Percentiles rank a stretch among this genome's conserved stretches.
These are phyloP conservation scores for Pyrenophora tritici-repentis DNA, from an alignment of 2,329 filamentous ascomycete genomes.

Conservation along the genomic window DNA sequence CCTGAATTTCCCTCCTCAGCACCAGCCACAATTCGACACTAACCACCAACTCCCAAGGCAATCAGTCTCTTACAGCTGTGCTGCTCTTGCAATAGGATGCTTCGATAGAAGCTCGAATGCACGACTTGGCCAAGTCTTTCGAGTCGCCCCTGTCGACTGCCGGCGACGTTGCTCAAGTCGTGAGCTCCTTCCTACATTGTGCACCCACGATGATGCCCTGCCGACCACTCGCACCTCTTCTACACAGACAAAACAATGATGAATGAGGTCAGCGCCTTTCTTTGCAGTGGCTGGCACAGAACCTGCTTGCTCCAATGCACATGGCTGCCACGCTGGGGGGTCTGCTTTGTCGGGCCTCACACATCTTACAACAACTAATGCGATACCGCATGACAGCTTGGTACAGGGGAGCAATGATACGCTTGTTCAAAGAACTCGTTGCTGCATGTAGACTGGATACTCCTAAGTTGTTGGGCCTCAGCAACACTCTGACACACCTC, in stretches of 20 bases:
- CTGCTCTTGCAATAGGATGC: not conserved
- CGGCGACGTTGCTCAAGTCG: not conserved
- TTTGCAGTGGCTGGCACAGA: not conserved
- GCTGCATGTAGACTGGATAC: not conserved
- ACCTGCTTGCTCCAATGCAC: not conserved
- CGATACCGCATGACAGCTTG: not conserved
- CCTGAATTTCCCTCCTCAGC: conserved; percentile 5
- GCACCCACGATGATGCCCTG: not conserved
- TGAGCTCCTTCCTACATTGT: not conserved
- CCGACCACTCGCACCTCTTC: not conserved
- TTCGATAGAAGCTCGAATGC: not conserved
- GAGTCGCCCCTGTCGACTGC: conserved; percentile 2
- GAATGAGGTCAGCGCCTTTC: not conserved
- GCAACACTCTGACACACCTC: no score
- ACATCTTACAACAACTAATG: not conserved
- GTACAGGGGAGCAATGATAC: not conserved
- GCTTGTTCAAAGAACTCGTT: not conserved
- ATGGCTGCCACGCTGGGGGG: not conserved
- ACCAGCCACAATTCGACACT: not conserved
- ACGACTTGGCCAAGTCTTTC: not conserved
- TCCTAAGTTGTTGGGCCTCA: not conserved
- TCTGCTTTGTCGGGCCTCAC: not conserved
- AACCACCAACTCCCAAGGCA: not conserved
- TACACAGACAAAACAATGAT: not conserved
- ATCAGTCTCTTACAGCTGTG: not conserved